Evolutionary conservation across 306 rosid species (phyloP).

Genomic region (Trichosanthes cucumerina): DNA sequence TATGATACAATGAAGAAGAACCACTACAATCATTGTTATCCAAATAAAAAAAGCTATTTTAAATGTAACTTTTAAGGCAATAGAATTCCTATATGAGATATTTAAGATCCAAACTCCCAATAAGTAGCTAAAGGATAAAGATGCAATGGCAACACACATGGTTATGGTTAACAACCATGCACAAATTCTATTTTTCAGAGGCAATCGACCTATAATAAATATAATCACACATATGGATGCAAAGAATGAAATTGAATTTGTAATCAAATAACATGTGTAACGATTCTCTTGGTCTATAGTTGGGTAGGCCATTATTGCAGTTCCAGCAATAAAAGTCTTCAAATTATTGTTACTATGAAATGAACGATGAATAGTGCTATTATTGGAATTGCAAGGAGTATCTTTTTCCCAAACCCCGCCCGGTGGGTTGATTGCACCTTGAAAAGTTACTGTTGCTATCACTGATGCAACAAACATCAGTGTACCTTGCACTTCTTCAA

Average conservation of each 20-base stretch:
- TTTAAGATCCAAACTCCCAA: background rate
- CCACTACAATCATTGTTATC: background rate
- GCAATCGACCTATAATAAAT: background rate
- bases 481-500: background rate
- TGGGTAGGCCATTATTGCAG: background rate
- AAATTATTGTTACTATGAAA: background rate
- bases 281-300: background rate
- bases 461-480: background rate
- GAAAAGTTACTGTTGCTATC: background rate
- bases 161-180: background rate
- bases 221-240: background rate
- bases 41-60: background rate
- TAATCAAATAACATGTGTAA: background rate
- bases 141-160: background rate
- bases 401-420: background rate
- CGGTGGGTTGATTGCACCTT: background rate
- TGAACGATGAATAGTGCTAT: background rate
- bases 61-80: background rate
- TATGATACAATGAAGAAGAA: background rate
- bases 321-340: background rate
- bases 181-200: background rate
- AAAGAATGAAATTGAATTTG: background rate
- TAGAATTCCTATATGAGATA: background rate
- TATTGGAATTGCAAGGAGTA: background rate
- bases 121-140: background rate